Base-by-base conservation (phyloP, 208 protist genomes). In the Naegleria fowleri region DNA sequence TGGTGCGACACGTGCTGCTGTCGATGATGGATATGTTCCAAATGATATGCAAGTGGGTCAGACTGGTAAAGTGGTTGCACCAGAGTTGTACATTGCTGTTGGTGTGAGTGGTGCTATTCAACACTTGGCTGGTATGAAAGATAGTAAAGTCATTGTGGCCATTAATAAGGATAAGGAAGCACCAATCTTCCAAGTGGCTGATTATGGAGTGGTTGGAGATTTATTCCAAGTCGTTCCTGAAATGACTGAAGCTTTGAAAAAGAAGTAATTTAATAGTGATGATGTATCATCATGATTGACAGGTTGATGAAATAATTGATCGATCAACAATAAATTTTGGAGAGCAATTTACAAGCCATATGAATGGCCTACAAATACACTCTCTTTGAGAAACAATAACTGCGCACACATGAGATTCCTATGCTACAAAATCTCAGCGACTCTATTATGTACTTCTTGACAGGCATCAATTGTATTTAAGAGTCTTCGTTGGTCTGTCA, bases 21-120 rank as follows among this genome's bases (percentile, higher is more conserved):
- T 99, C 11, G 98, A 99, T 88, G 95, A 95, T 25, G 96, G 96
- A 40, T 97, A 95, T 92, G 95, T 95, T 58, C 93, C 97, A 7
- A 98, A 98, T 91, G 97, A 98, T 83, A 95, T 98, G 94, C 98
- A 99, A 93, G 95, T 99, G 39, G 98, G 98, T 39, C 98, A 99
- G 95, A 99, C 98, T 0, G 98, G 98, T 59, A 99, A 99, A 94
- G 96, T 98, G 38, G 98, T 99, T n/a, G 98, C 98, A 11, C 98
- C 98, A 16, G 96, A 98, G 91, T 96, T 99, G 48, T 99, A 99
- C 94, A 94, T 99, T 41, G 98, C 97, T 29, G 96, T 97, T 89
- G 98, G 98, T 88, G 98, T 99, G 90, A 98, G 96, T 75, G 98
- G 98, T 83, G 98, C 98, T 5, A 99, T 99, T 92, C 98, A 98